A percentile compares a stretch with the other conserved stretches of the same genome.
phyloP scores from a whole-genome alignment of 495 filamentous ascomycete species.

The Xylaria castorea region DNA sequence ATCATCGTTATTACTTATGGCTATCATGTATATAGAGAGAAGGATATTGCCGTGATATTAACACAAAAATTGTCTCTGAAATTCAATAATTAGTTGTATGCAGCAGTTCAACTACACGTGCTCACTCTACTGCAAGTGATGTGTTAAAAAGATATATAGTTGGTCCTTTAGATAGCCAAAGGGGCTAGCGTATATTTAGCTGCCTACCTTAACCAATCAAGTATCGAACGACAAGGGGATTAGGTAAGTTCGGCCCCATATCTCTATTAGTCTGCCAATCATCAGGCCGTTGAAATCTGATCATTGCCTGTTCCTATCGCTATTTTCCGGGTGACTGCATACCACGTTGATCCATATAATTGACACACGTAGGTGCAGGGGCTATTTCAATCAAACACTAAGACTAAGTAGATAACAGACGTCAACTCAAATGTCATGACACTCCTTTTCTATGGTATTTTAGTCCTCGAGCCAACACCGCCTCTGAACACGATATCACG shows the following conservation, averaged over 20 bases:
- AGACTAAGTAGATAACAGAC: neutral
- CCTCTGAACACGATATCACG: neutral
- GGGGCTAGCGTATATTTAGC: neutral
- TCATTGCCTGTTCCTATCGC: conserved; percentile 22
- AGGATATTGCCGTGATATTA: neutral
- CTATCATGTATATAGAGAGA: neutral
- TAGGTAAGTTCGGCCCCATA: neutral
- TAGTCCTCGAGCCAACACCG: neutral
- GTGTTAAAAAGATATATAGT: neutral
- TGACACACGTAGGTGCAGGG: neutral
- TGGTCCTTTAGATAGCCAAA: neutral
- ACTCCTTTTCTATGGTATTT: neutral
- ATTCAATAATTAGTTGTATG: too few species aligned
- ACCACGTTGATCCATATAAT: conserved; percentile 27
- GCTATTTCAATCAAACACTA: neutral
- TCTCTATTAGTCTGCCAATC: conserved; percentile 6
- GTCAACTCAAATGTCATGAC: neutral
- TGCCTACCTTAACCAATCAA: neutral
- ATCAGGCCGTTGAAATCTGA: conserved; percentile 1
- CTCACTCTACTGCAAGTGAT: too few species aligned
- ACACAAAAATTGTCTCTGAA: neutral
- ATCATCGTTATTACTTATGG: neutral
- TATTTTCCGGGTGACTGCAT: conserved; percentile 3
- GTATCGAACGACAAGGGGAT: neutral
- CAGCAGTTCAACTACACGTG: too few species aligned